Conservation (phyloP, 257 asterid genomes). For the Cinchona pubescens region DNA sequence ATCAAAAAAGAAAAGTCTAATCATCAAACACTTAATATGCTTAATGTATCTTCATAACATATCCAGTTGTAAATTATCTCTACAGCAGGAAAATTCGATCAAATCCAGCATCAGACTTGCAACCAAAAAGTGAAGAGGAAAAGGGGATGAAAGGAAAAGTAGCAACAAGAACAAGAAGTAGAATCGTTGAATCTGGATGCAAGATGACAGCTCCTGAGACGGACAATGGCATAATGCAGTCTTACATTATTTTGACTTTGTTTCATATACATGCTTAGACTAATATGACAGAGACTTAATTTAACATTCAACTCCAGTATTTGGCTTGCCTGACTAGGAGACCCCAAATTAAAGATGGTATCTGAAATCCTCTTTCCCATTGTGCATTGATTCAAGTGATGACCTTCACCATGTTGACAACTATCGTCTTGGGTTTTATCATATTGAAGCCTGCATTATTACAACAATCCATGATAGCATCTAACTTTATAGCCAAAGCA, state of each 20-base stretch:
- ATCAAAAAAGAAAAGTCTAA: not conserved
- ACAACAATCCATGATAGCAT: slow-evolving; percentile 18
- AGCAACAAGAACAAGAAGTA: not conserved
- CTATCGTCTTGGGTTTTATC: not conserved
- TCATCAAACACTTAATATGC: not conserved
- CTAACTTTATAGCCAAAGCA: slow-evolving; percentile 15
- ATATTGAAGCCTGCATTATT: slow-evolving; percentile 6
- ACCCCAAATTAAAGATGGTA: slow-evolving; percentile 4
- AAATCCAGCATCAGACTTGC: not conserved
- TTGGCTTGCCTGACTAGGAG: slow-evolving; percentile 14
- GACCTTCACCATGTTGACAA: slow-evolving; percentile 8
- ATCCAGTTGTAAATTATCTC: not conserved
- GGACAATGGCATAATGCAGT: not conserved
- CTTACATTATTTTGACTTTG: not conserved
- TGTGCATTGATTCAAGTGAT: not conserved
- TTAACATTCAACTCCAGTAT: not conserved
- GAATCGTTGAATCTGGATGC: not conserved
- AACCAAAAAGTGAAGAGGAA: not conserved
- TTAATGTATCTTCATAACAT: not conserved
- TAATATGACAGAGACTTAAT: not conserved
- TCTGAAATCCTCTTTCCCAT: slow-evolving; percentile 9
- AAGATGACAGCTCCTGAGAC: not conserved
- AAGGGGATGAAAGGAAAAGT: not conserved
- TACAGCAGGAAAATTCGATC: not conserved
- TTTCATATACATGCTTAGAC: not conserved